Conservation (phyloP, 495 filamentous ascomycete species). For the Aspergillus kassunensis region DNA sequence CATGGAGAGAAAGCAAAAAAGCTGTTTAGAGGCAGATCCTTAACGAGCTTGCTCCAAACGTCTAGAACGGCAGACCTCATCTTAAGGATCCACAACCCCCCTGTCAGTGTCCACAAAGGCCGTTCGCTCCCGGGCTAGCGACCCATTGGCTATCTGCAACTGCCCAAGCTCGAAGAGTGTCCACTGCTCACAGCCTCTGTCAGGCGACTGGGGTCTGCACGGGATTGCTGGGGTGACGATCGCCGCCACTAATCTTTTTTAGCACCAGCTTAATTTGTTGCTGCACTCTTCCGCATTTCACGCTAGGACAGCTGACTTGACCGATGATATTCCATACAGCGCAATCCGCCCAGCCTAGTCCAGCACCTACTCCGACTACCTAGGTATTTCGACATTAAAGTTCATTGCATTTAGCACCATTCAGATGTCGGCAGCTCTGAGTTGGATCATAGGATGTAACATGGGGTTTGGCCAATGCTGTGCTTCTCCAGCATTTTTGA, state of each 20-base stretch:
- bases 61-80: conserved; percentile 20
- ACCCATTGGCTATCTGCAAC: conserved; percentile 28
- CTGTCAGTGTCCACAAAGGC: conserved; percentile 14
- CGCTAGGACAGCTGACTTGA: conserved; percentile 37
- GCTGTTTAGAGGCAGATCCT: conserved; percentile 21
- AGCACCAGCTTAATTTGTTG: conserved; percentile 41
- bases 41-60: conserved; percentile 18
- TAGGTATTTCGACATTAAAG: conserved; percentile 19
- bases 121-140: conserved; percentile 11
- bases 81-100: conserved; percentile 17
- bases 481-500: conserved; percentile 24
- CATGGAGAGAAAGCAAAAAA: not conserved
- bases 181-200: conserved; percentile 31
- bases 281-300: conserved; percentile 39
- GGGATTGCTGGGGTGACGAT: conserved; percentile 34
- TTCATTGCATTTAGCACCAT: conserved; percentile 16
- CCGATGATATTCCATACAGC: conserved; percentile 25
- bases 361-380: conserved; percentile 10
- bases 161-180: conserved; percentile 33
- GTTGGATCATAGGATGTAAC: conserved; percentile 30
- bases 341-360: conserved; percentile 25
- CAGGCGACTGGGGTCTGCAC: conserved; percentile 42
- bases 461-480: conserved; percentile 33
- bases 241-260: conserved; percentile 33
- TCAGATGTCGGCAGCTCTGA: conserved; percentile 29